Evolutionary conservation across 345 rosid genomes (phyloP), one percentile per base, ranked within the genome.

Genomic region (Citrus inodora): DNA sequence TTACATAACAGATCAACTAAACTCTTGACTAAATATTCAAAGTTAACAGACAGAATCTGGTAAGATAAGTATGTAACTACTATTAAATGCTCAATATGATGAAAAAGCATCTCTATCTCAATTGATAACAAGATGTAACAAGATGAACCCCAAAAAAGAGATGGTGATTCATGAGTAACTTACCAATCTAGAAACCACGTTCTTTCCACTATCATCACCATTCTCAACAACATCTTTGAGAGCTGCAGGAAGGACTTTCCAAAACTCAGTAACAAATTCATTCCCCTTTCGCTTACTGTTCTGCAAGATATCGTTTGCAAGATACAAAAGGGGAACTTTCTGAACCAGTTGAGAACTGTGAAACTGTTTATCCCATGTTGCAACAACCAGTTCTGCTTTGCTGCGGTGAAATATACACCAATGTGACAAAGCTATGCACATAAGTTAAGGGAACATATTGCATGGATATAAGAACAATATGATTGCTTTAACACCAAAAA

Each of bases 331-430:
- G 70, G 97, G 98, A 33, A 96, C 97, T 86, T 96, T 96, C 84
- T 90, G 95, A 78, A 60, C 74, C 87, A 90, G 90, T 71, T 90
- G 80, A 9, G 98, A 92, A 67, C 80, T 83, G 82, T 85, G 95
- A 83, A 96, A 94, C 86, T 96, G 98, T 80, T 94, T 92, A 70
- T 89, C 92, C 99, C 99, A 96, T 89, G 98, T 96, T 35, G 88
- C 67, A 22, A 94, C 98, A 42, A 94, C 97, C 71, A 81, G 83
- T 62, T 92, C 97, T 1, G 98, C 97, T 86, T 94, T 94, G 78
- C 87, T 86, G 65, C 86, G 97, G 80, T 96, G 97, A 82, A 92
- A 92, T 83, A 94, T 94, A 91, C 99, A 96, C 94, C 94, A 94
- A 81, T 92, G 99, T 2, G 99, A 96, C 84, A 94, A 61, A 71